Conservation (phyloP, 169 alveolate species). For the Plasmodium chabaudi region DNA sequence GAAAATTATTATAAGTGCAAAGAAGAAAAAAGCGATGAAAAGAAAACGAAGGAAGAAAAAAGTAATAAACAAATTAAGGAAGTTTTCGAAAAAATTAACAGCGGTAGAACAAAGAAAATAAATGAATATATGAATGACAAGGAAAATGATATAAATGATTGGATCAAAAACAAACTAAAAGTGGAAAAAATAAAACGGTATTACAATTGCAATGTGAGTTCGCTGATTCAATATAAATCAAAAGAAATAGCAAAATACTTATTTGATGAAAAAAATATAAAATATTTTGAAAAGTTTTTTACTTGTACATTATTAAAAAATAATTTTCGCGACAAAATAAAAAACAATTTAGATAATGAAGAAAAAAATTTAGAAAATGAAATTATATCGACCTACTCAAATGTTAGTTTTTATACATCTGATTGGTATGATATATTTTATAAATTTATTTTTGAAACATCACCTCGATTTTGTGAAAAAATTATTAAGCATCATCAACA, state of each 20-base stretch:
- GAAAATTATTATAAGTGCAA: conserved; percentile 18
- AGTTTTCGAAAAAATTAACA: too few relatives aligned
- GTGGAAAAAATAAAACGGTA: not conserved
- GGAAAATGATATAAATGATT: not conserved
- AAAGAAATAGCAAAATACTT: conserved; percentile 39
- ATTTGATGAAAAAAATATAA: conserved; percentile 31
- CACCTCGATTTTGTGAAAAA: conserved; percentile 62
- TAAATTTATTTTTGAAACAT: conserved; percentile 38
- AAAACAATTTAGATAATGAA: not conserved
- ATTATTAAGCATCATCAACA: conserved; percentile 49
- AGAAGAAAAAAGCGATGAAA: conserved; percentile 2
- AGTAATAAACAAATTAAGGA: not conserved
- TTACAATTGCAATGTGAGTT: conserved; percentile 40
- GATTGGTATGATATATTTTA: conserved; percentile 75
- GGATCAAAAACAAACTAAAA: not conserved
- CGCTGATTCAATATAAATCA: conserved; percentile 51
- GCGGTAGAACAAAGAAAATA: not conserved
- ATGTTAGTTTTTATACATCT: conserved; percentile 55
- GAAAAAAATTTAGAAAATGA: conserved; percentile 8
- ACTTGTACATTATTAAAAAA: not conserved
- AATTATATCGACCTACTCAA: conserved; percentile 52
- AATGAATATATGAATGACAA: not conserved
- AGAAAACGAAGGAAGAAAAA: conserved; percentile 6
- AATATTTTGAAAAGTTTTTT: not conserved
- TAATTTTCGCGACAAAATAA: conserved; percentile 15